A percentile compares a stretch with the other conserved stretches of the same genome.
Conservation (phyloP, 352 stramenopile species). For the Pythium rishiriense region DNA sequence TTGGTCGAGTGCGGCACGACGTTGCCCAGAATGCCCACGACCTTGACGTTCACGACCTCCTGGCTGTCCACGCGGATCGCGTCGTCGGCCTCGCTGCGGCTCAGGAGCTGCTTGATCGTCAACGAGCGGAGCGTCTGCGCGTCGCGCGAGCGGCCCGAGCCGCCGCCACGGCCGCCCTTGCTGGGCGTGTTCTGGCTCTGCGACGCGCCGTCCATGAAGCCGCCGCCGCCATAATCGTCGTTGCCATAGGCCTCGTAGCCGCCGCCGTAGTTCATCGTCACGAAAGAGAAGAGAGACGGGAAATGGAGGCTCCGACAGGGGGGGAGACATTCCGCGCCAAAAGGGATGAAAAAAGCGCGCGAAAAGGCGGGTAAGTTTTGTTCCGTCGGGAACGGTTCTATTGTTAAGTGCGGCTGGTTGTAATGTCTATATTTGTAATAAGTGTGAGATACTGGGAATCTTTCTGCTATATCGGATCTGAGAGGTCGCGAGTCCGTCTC, state of each 20-base stretch:
- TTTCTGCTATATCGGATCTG: no score
- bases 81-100: constrained; percentile 58
- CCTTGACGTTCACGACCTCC: constrained; percentile 85
- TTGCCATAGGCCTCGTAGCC: constrained; percentile 77
- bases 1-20: constrained; percentile 88
- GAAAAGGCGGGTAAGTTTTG: background rate
- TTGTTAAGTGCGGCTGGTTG: background rate
- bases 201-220: constrained; percentile 68
- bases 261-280: constrained; percentile 51
- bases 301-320: background rate
- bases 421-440: background rate
- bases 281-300: background rate
- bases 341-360: constrained; percentile 6
- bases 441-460: no score
- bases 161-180: constrained; percentile 43
- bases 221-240: constrained; percentile 66
- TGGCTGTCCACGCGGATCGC: constrained; percentile 85
- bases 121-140: constrained; percentile 92
- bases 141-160: constrained; percentile 42
- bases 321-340: background rate
- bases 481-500: no score
- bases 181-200: constrained; percentile 60
- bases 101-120: constrained; percentile 87
- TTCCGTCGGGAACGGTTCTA: constrained; percentile 2
- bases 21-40: constrained; percentile 85